Evolutionary conservation across 2,329 filamentous ascomycete species (phyloP), one percentile per base, ranked within the genome.

Genomic region (Fusarium hainanense): DNA sequence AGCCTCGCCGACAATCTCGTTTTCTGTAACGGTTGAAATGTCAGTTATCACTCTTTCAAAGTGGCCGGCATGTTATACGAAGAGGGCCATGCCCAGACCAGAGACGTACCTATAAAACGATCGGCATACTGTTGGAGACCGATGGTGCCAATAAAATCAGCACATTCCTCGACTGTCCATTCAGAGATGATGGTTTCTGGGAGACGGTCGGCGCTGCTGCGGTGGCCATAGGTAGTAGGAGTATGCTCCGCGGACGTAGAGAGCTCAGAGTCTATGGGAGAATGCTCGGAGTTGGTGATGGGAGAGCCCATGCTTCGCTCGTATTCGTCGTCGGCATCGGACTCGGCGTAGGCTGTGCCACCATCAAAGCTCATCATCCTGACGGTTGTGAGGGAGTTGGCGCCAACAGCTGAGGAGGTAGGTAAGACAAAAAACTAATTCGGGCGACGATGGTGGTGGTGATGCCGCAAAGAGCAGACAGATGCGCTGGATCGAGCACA

Each of bases 1-100:
- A 54, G 93, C 95, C 79, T 98, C 94, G 70, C 96, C 96, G 40
- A 94, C 91, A 74, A 99, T 97, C 69, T 93, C 94, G 77, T 99
- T 97, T 76, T 98, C 96, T 96, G 79, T 54, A 59, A 30, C 46
- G 42, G 54, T 54, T 57, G 23, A 62, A 75, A 72, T 23, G 63
- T 75, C 56, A 75, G 71, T 37, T 32, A 40, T 55, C 16, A 23
- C 20, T 28, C 18, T 43, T 10, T 43, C n/a, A n/a, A 51, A 41
- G 9, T n/a, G 52, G 37, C 43, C 52, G 55, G 32, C 23, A 13
- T 46, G 18, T 14, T 56, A 30, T 30, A 20, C 32, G 18, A 43
- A 41, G 20, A 43, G n/a, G n/a, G 14, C 43, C 37, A 34, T 27
- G 23, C 16, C 30, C 23, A 16, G 18, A 50, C 42, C 21, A 25